A percentile compares a stretch with the other conserved stretches of the same genome.
These are phyloP conservation scores for Sphaerobolus stellatus DNA, from an alignment of 1,284 basidiomycete genomes.

Conservation along the genomic window DNA sequence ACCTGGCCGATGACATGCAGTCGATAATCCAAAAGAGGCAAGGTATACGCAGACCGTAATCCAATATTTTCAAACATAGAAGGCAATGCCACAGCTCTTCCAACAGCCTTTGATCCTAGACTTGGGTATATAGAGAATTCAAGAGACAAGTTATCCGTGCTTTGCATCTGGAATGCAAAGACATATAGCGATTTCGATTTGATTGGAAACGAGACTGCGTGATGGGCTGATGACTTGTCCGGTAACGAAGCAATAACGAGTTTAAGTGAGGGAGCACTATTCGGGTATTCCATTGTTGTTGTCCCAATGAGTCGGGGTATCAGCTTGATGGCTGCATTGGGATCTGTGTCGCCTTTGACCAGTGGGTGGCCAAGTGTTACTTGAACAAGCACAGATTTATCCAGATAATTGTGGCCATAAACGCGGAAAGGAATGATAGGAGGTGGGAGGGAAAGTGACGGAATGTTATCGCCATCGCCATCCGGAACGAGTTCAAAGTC, in stretches of 20 bases:
- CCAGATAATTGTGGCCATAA: slow-evolving; percentile 90
- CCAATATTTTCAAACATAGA: slow-evolving; percentile 65
- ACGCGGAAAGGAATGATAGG: slow-evolving; percentile 96
- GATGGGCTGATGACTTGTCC: slow-evolving; percentile 81
- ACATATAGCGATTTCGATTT: slow-evolving; percentile 64
- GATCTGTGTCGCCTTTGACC: slow-evolving; percentile 28
- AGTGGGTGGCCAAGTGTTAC: slow-evolving; percentile 78
- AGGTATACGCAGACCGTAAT: slow-evolving; percentile 57
- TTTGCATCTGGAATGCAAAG: slow-evolving; percentile 86
- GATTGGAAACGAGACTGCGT: slow-evolving; percentile 85
- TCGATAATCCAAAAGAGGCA: slow-evolving; percentile 90
- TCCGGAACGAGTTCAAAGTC: slow-evolving; percentile 48
- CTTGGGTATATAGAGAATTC: slow-evolving; percentile 97
- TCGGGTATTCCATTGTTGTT: slow-evolving; percentile 57
- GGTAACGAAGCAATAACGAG: slow-evolving; percentile 89
- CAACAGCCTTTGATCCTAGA: slow-evolving; percentile 98
- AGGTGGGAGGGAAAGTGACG: slow-evolving; percentile 90
- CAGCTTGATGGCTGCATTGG: slow-evolving; percentile 50
- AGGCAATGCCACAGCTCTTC: slow-evolving; percentile 86
- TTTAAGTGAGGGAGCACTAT: slow-evolving; percentile 84
- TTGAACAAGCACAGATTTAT: slow-evolving; percentile 85
- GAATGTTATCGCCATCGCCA: slow-evolving; percentile 86
- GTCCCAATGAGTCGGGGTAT: slow-evolving; percentile 69
- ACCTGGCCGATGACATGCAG: slow-evolving; percentile 95
- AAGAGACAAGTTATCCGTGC: slow-evolving; percentile 74